A percentile compares a stretch with the other conserved stretches of the same genome.
Evolutionary conservation across 176 grass and related monocot species (phyloP).

Genomic region (Panicum miliaceum): DNA sequence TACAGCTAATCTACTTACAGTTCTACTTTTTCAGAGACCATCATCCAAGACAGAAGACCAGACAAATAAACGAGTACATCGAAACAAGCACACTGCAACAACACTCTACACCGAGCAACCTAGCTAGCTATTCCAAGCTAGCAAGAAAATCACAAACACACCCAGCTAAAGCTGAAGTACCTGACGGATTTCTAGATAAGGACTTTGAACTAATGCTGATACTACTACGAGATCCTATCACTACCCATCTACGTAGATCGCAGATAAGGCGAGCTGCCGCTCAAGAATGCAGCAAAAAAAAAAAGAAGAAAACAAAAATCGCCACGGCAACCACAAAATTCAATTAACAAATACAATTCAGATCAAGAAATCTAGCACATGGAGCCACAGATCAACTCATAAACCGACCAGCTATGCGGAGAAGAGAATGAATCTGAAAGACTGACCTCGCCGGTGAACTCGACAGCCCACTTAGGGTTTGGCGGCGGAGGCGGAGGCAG

Average conservation of each 20-base stretch:
- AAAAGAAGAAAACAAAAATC: background rate
- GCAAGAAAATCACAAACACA: background rate
- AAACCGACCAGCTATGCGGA: background rate
- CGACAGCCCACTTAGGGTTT: background rate
- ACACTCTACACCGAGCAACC: background rate
- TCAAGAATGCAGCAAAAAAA: background rate
- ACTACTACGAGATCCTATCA: background rate
- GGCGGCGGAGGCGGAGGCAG: background rate
- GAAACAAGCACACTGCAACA: background rate
- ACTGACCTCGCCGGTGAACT: background rate
- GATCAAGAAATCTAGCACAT: background rate
- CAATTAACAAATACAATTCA: background rate
- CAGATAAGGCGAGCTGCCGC: background rate
- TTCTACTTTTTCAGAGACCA: background rate
- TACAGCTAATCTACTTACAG: background rate
- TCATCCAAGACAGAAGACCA: background rate
- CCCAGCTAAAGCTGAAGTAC: background rate
- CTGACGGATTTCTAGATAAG: background rate
- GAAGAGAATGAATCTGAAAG: background rate
- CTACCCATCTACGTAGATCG: background rate
- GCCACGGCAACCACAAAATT: background rate
- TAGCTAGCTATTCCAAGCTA: background rate
- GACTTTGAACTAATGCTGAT: background rate
- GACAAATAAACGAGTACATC: background rate
- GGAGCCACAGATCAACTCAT: background rate